Conservation (phyloP, 2,329 filamentous ascomycete genomes). For the Fusarium verrucosum region DNA sequence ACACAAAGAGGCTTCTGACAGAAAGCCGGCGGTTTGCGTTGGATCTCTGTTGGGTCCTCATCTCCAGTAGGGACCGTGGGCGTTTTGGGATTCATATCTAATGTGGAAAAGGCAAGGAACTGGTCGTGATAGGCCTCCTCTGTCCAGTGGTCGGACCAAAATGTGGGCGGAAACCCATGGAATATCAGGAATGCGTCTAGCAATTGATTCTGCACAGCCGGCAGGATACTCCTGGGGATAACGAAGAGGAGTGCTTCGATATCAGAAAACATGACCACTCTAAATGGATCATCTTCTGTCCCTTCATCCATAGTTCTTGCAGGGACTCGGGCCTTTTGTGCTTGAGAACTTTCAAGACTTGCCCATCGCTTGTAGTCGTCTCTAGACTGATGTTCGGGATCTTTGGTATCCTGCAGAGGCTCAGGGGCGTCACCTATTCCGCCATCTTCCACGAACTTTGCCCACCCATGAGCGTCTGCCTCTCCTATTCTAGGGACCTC, state of each 20-base stretch:
- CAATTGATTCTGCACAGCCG: constrained; percentile 56
- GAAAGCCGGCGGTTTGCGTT: constrained; percentile 46
- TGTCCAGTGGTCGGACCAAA: constrained; percentile 43
- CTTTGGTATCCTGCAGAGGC: constrained; percentile 26
- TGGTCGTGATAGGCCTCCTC: constrained; percentile 46
- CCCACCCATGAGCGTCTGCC: constrained; percentile 74
- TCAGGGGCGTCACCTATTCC: constrained; percentile 55
- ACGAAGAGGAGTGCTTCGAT: constrained; percentile 69
- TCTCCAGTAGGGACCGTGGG: neutral
- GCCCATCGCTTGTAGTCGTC: constrained; percentile 64
- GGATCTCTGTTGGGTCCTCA: constrained; percentile 35
- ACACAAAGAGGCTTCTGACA: constrained; percentile 43
- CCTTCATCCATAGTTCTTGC: constrained; percentile 79
- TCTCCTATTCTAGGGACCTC: constrained; percentile 85
- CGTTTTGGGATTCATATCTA: neutral
- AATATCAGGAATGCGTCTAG: constrained; percentile 78
- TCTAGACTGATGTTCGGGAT: constrained; percentile 43
- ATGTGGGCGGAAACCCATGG: constrained; percentile 67
- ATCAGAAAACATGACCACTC: constrained; percentile 83
- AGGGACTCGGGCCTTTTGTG: constrained; percentile 64
- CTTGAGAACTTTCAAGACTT: constrained; percentile 61
- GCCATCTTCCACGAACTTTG: constrained; percentile 54
- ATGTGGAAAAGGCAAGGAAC: constrained; percentile 34
- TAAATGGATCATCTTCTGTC: constrained; percentile 81
- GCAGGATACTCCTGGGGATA: constrained; percentile 54